phyloP scores from a whole-genome alignment of 805 yeast species.

The Tetrapisispora namnaoensis region DNA sequence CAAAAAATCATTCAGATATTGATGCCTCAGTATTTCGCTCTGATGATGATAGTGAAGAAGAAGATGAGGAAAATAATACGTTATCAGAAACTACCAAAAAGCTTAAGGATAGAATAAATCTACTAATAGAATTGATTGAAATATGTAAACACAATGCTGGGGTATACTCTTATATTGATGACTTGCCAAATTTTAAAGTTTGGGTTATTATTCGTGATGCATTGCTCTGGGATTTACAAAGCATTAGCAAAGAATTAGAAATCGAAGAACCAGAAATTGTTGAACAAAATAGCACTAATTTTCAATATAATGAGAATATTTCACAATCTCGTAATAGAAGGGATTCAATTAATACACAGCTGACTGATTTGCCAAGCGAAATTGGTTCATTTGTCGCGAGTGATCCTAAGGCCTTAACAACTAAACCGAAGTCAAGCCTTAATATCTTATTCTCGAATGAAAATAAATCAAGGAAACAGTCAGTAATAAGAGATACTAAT shows the following conservation, averaged over 20 bases:
- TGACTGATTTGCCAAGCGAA: conserved; percentile 6
- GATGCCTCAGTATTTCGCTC: neutral
- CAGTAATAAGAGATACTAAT: neutral
- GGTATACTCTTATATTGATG: conserved; percentile 24
- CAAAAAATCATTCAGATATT: neutral
- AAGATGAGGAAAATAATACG: neutral
- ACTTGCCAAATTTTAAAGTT: conserved; percentile 22
- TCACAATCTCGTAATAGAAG: neutral
- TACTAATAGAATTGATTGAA: conserved; percentile 19
- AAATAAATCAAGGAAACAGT: neutral
- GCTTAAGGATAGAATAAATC: conserved; percentile 12
- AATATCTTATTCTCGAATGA: conserved; percentile 1
- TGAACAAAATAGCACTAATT: neutral
- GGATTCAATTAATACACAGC: conserved; percentile 7
- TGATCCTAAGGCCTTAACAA: neutral
- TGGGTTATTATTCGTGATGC: conserved; percentile 29
- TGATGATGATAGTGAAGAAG: neutral
- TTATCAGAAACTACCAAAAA: neutral
- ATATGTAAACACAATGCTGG: conserved; percentile 28
- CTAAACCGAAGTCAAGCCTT: neutral
- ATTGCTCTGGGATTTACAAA: conserved; percentile 25
- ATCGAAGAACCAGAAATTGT: neutral
- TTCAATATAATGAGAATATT: conserved; percentile 1
- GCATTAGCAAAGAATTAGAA: conserved; percentile 3
- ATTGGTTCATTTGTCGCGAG: neutral